A percentile compares a stretch with the other conserved stretches of the same genome.
These are phyloP conservation scores for Saccharomyces pastorianus DNA, from an alignment of 1,139 yeast genomes.

Conservation along the genomic window DNA sequence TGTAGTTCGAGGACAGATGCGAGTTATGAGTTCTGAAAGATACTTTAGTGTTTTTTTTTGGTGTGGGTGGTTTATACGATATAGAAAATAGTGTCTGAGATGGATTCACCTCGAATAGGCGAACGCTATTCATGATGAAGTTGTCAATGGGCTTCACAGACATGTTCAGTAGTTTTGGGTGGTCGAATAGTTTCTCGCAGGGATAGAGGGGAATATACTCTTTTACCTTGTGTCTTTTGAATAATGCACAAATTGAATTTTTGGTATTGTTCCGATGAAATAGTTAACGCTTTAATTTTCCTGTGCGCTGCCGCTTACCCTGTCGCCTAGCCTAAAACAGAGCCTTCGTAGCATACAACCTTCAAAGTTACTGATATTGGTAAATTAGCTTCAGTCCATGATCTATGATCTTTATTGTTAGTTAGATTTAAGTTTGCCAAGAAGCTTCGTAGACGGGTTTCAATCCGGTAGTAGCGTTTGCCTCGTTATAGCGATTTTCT, in stretches of 20 bases:
- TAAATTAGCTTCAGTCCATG: not conserved
- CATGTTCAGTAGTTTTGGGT: slow-evolving; percentile 8
- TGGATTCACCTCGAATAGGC: slow-evolving; percentile 43
- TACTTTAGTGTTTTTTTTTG: slow-evolving; percentile 31
- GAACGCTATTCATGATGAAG: slow-evolving; percentile 42
- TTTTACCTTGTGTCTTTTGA: not conserved
- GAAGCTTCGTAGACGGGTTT: not conserved
- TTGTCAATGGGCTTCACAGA: slow-evolving; percentile 40
- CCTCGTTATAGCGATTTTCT: not conserved
- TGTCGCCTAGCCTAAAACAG: not conserved
- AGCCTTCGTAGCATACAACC: not conserved
- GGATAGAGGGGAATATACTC: not conserved
- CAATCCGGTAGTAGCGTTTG: not conserved
- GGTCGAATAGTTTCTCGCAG: not conserved
- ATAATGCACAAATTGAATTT: not conserved
- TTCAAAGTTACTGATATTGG: not conserved
- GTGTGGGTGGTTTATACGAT: slow-evolving; percentile 36
- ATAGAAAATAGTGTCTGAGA: slow-evolving; percentile 42
- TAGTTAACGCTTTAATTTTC: not conserved
- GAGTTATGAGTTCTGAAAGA: slow-evolving; percentile 69
- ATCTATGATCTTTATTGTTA: not conserved
- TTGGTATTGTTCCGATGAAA: not conserved
- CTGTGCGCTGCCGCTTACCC: not conserved
- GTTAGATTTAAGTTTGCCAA: not conserved
- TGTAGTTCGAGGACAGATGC: slow-evolving; percentile 57